Evolutionary conservation across 116 monocot species (phyloP), one percentile per base, ranked within the genome.

Genomic region (Iris pallida): DNA sequence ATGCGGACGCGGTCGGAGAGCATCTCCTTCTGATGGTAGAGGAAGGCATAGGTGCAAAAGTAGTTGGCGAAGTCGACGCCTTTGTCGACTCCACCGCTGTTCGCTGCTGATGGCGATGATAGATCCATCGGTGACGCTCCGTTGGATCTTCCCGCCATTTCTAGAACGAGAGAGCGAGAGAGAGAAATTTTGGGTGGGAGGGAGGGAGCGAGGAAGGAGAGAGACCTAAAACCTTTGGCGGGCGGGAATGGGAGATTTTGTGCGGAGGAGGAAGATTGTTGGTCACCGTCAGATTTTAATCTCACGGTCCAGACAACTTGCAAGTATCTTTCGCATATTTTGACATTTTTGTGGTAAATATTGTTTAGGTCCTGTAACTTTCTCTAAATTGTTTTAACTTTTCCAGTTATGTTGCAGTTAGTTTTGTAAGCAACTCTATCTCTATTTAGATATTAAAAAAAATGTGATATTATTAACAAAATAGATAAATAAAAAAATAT

Each of bases 11-110:
- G 85, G 62, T 97, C 97, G 20, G 85, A 89, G 17, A 97, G 92
- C 97, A 97, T 97, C 90, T 97, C 97, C 76, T 97, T 97, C 74
- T 97, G 97, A 83, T 97, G 97, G 74, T 92, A 97, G 51, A 97
- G 81, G 71, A 71, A 97, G 18, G 68, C 87, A 51, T 97, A 97
- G 19, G 97, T 97, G 72, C 92, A 97, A 76, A 97, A 97, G 75
- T 97, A 97, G 81, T 97, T 97, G 47, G 92, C 97, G 68, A 85
- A 97, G 76, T 97, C 97, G 2, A 86, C 97, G 14, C 73, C 83
- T 68, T 92, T 92, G 76, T 97, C 92, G 13, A 97, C 85, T 7
- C 11, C 18, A 48, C 52, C 66, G 2, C 15, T 45, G 20, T 47
- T 42, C 70, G 48, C 63, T 74, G 17, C 63, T 63, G 61, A 19